Evolutionary conservation across 305 asterid genomes (phyloP), one percentile per base, ranked within the genome.

Genomic region (Solanum hybrid): DNA sequence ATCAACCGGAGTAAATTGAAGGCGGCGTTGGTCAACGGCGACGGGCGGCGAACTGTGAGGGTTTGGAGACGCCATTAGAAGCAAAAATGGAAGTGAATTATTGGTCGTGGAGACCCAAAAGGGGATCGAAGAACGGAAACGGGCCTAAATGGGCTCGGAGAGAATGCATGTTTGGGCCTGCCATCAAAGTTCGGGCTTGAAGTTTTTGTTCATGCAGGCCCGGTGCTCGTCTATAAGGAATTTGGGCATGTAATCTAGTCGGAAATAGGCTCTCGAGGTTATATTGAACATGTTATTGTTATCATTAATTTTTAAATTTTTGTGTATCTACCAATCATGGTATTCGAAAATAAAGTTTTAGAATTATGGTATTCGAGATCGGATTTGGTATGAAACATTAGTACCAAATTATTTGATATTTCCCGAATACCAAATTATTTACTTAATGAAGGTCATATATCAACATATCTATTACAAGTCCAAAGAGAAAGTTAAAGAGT

Each of bases 61-160:
- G 26, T 83, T 83, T 45, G 87, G 88, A 7, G 88, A 84, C 7
- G 88, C 76, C 88, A 84, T 84, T 14, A 83, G 87, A 45, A 83
- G 87, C 17, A 17, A 82, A 82, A 78, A 36, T 17, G 29, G 17
- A 83, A 15, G 3, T 17, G 87, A 9, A 83, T 5, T 9, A 14
- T 45, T 33, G 70, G 70, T 32, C 36, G 34, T 39, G 72, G 27
- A 15, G 77, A 84, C 20, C 39, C 45, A 31, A 84, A 38, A 29
- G 34, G 88, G 26, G 72, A 82, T 82, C 65, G 32, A 82, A 82
- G 34, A 81, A 38, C 41, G 88, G 41, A 20, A 83, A 31, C 88
- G 88, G 88, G 88, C 88, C 76, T 5, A 84, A 84, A 51, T 51
- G 88, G 88, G 88, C 88, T 83, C 87, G 88, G 88, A 84, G 22